Percentiles rank a stretch among this genome's conserved stretches.
Evolutionary conservation across 192 early-diverging fungal genomes (phyloP).

Genomic region (Paraglomus brasilianum): DNA sequence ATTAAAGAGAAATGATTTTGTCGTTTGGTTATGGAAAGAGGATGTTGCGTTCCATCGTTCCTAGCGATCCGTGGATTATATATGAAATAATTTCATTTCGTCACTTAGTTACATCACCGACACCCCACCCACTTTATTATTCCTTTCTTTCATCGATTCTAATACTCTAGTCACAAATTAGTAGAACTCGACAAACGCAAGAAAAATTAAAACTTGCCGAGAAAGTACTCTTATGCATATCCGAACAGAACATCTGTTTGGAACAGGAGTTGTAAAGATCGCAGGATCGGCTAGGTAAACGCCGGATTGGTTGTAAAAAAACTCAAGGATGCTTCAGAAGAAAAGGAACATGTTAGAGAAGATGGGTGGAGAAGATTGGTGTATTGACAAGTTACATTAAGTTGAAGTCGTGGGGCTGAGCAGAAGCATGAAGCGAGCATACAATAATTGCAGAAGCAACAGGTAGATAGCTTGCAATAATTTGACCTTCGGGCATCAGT

Average conservation of each 20-base stretch:
- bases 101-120: not conserved
- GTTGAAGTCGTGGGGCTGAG: slow-evolving; percentile 34
- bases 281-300: slow-evolving; percentile 11
- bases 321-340: slow-evolving; percentile 18
- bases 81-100: too few species aligned
- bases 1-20: too few species aligned
- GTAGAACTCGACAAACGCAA: slow-evolving; percentile 23
- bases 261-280: slow-evolving; percentile 29
- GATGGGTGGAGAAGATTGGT: too few species aligned
- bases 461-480: too few species aligned
- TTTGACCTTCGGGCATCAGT: too few species aligned
- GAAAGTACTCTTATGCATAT: slow-evolving; percentile 33
- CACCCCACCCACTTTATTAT: not conserved
- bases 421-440: slow-evolving; percentile 15
- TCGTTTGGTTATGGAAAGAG: too few species aligned
- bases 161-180: slow-evolving; percentile 28
- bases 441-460: slow-evolving; percentile 35
- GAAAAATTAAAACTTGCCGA: slow-evolving; percentile 32
- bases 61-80: too few species aligned
- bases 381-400: slow-evolving; percentile 33
- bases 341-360: slow-evolving; percentile 21
- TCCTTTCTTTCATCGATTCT: slow-evolving; percentile 1
- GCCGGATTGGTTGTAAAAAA: slow-evolving; percentile 19
- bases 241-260: slow-evolving; percentile 36
- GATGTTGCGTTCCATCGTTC: too few species aligned